phyloP scores from a whole-genome alignment of 345 rosid species.

The Aquilaria yunnanensis region DNA sequence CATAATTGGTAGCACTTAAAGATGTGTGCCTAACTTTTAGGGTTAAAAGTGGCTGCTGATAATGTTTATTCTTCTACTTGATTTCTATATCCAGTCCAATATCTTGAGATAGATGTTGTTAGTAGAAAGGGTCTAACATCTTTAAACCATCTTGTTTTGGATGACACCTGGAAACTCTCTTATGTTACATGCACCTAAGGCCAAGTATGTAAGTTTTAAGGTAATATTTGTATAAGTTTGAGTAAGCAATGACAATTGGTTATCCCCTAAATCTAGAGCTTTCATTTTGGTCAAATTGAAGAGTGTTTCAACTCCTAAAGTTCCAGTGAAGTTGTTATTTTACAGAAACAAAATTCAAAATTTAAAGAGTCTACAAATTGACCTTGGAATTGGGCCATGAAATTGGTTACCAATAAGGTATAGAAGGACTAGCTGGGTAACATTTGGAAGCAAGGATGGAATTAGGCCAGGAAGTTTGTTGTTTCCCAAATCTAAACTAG shows the following conservation, averaged over 20 bases:
- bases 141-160: not conserved
- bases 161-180: not conserved
- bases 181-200: not conserved
- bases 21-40: too few relatives aligned
- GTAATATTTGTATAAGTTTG: not conserved
- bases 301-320: not conserved
- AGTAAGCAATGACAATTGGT: conserved; percentile 5
- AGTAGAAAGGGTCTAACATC: too few relatives aligned
- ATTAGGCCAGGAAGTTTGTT: not conserved
- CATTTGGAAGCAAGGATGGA: too few relatives aligned
- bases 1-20: too few relatives aligned
- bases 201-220: conserved; percentile 8
- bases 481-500: not conserved
- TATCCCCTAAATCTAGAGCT: not conserved
- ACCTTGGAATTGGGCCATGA: not conserved
- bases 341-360: not conserved
- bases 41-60: too few relatives aligned
- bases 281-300: not conserved
- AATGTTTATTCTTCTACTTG: too few relatives aligned
- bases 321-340: not conserved
- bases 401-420: not conserved
- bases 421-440: not conserved
- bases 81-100: too few relatives aligned
- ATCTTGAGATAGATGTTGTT: too few relatives aligned
- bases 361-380: not conserved